Evolutionary conservation across 2,329 filamentous ascomycete genomes (phyloP).

Genomic region (Colletotrichum musicola): DNA sequence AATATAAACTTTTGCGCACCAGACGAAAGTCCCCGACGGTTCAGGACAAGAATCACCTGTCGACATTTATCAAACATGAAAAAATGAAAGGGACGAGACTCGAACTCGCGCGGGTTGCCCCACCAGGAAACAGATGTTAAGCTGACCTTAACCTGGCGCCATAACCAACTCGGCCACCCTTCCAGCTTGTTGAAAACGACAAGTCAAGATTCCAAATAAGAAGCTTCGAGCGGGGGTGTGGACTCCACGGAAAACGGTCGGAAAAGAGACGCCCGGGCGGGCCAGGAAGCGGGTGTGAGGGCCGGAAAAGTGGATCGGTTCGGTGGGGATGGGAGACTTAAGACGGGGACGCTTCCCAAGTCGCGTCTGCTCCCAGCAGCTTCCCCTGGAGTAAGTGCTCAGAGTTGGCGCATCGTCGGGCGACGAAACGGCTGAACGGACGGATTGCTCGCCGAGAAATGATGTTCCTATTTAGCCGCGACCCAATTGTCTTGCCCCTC

Average conservation of each 20-base stretch:
- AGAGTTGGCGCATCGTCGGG: not conserved
- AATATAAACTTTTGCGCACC: no score
- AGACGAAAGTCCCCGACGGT: no score
- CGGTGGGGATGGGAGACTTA: not conserved
- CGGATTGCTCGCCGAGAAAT: not conserved
- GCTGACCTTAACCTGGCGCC: constrained; percentile 7
- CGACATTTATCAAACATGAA: not conserved
- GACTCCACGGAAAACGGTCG: not conserved
- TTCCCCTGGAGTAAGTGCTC: not conserved
- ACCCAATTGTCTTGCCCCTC: constrained; percentile 20
- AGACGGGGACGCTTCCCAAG: not conserved
- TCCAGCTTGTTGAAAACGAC: not conserved
- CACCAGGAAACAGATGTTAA: constrained; percentile 2
- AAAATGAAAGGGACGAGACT: constrained; percentile 6
- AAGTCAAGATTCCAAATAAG: not conserved
- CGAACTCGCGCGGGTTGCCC: constrained; percentile 6
- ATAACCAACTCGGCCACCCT: constrained; percentile 6
- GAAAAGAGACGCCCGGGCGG: not conserved
- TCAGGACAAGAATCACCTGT: no score
- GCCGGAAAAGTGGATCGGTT: not conserved
- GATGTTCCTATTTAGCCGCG: constrained; percentile 34
- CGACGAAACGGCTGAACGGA: constrained; percentile 3
- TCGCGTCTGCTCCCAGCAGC: not conserved
- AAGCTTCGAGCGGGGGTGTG: not conserved
- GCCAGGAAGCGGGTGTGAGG: not conserved